A percentile compares a stretch with the other conserved stretches of the same genome.
Conservation (phyloP, 768 basidiomycete genomes). For the Crepidotus variabilis region DNA sequence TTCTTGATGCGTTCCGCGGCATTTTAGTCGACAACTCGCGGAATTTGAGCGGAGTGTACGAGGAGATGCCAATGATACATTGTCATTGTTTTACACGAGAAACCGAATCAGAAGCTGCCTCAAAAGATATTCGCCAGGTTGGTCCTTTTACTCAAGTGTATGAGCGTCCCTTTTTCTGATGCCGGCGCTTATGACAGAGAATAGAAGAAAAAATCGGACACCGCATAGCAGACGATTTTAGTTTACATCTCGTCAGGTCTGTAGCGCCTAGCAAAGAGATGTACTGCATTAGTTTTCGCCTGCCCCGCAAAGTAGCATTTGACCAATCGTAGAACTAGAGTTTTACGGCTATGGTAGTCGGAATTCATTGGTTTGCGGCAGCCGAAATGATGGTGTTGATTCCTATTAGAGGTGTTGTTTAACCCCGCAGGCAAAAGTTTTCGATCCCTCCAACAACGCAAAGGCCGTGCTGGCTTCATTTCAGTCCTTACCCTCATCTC, state of each 20-base stretch:
- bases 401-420: background rate
- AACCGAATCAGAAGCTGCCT: constrained; percentile 60
- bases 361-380: background rate
- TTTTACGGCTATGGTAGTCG: background rate
- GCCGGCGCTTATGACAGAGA: constrained; percentile 42
- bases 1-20: constrained; percentile 86
- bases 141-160: constrained; percentile 20
- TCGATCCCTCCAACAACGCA: constrained; percentile 11
- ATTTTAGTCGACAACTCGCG: constrained; percentile 42
- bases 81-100: constrained; percentile 96
- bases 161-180: constrained; percentile 6
- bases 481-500: constrained; percentile 8
- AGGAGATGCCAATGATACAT: constrained; percentile 85
- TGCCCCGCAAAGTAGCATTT: constrained; percentile 36
- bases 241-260: constrained; percentile 77
- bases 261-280: constrained; percentile 97
- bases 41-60: constrained; percentile 43
- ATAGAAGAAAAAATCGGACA: constrained; percentile 65
- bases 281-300: constrained; percentile 90
- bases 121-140: constrained; percentile 79
- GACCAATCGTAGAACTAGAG: constrained; percentile 1
- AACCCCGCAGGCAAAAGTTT: background rate
- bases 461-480: constrained; percentile 1
- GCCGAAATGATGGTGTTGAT: constrained; percentile 8
- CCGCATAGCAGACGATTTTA: constrained; percentile 43